phyloP scores from a whole-genome alignment of 1,284 basidiomycete genomes.

The Cutaneotrichosporon dermatis region DNA sequence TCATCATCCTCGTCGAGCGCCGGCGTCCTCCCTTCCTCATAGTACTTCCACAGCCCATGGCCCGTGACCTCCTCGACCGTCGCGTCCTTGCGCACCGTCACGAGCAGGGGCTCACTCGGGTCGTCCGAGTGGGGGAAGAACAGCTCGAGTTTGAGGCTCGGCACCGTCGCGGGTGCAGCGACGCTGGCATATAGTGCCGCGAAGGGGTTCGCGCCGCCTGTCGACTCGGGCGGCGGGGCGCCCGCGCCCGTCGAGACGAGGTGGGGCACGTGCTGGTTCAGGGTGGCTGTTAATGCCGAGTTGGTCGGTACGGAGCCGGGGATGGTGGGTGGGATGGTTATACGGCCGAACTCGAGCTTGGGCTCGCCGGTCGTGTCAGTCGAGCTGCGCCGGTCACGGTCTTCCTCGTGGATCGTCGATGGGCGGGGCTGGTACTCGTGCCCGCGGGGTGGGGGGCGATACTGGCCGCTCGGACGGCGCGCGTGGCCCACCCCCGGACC shows the following conservation, averaged over 20 bases:
- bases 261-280: constrained; percentile 42
- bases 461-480: constrained; percentile 2
- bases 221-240: background rate
- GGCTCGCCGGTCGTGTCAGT: constrained; percentile 20
- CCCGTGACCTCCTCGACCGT: constrained; percentile 95
- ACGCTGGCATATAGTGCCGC: constrained; percentile 49
- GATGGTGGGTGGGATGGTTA: background rate
- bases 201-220: constrained; percentile 43
- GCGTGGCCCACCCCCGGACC: background rate
- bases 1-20: constrained; percentile 52
- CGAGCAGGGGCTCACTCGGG: constrained; percentile 53
- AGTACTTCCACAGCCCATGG: constrained; percentile 83
- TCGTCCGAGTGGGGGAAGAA: constrained; percentile 80
- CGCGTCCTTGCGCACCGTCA: constrained; percentile 76
- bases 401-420: constrained; percentile 18
- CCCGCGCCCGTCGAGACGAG: constrained; percentile 25
- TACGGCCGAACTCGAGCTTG: constrained; percentile 24
- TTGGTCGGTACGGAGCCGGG: constrained; percentile 2
- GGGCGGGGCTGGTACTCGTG: constrained; percentile 2
- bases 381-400: constrained; percentile 20
- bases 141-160: constrained; percentile 61
- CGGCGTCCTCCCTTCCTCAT: constrained; percentile 79
- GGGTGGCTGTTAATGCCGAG: constrained; percentile 36
- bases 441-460: background rate
- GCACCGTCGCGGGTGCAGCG: constrained; percentile 42